Evolutionary conservation across 2,329 filamentous ascomycete genomes (phyloP).

Genomic region (Colletotrichum siamense): DNA sequence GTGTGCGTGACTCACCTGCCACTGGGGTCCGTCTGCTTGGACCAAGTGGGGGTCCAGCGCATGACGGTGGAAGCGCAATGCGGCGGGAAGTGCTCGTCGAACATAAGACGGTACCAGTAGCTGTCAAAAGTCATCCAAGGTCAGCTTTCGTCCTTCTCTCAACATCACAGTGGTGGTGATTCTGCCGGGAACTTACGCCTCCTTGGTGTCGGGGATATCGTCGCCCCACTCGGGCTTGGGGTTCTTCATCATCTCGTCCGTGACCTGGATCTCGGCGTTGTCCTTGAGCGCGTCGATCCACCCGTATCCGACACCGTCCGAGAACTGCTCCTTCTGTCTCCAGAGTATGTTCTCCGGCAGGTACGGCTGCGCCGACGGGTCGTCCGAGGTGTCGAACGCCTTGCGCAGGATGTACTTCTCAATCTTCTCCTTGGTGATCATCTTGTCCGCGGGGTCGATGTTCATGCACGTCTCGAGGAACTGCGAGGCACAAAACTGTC

Average conservation of each 20-base stretch:
- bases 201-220: constrained; percentile 95
- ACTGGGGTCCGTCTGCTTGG: constrained; percentile 92
- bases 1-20: constrained; percentile 68
- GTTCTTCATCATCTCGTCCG: constrained; percentile 98
- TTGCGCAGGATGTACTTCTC: constrained; percentile 99
- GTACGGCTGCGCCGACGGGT: constrained; percentile 82
- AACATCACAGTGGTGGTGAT: not conserved
- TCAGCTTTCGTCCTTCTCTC: constrained; percentile 27
- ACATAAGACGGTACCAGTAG: constrained; percentile 99
- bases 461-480: constrained; percentile 94
- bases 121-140: constrained; percentile 39
- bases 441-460: constrained; percentile 93
- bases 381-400: constrained; percentile 92
- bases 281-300: constrained; percentile 99
- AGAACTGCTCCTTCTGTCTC: constrained; percentile 99
- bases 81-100: constrained; percentile 96
- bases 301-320: constrained; percentile 96
- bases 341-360: constrained; percentile 96
- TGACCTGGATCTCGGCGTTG: constrained; percentile 85
- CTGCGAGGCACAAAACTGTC: constrained; percentile 36
- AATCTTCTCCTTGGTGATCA: constrained; percentile 88
- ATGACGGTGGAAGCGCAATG: constrained; percentile 91
- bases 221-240: constrained; percentile 94
- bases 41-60: constrained; percentile 98
- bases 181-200: constrained; percentile 66